Base-by-base conservation (phyloP, 331 rosid species). In the Malus hybrid region DNA sequence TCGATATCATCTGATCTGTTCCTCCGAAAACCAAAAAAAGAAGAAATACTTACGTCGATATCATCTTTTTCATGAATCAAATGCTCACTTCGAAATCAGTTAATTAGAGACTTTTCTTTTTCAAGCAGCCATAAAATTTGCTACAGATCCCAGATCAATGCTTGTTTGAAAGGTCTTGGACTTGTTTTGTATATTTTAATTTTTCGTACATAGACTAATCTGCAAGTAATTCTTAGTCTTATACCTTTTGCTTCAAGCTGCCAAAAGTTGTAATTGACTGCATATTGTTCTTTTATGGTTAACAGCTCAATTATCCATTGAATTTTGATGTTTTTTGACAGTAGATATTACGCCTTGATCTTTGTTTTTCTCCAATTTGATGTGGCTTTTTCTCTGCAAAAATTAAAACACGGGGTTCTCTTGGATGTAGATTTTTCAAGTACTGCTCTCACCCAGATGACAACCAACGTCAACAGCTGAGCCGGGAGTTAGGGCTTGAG, bases 381-480 rank as follows among this genome's bases (percentile, higher is more conserved):
- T 0, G 46, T 10, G 12, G 46, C 3, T 42, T 42, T 10, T 42
- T 3, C 4, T 10, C 13, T 36, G 44, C 44, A 36, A 36, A 36
- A 36, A 36, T 36, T 36, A 36, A 7, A 36, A 36, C 11, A 36
- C 44, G 10, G 46, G 1, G 13, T 3, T 57, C 6, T 48, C n/a
- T 24, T 5, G 5, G 61, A 65, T 79, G 80, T 65, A 93, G 98
- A 60, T 59, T 83, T 64, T 93, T 87, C 76, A 82, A 70, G 76
- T 64, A 61, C 10, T 78, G 77, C 82, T 82, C 88, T 0, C 88
- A 87, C 24, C 91, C 91, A 3, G 88, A 84, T 73, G 87, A 87
- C 10, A 87, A 80, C 20, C 88, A 82, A 73, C 82, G 90, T 44
- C 78, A 67, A 12, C 72, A 77, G 44, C 69, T 93, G 72, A 86